These are phyloP conservation scores for Leptosphaerulina australis DNA, from an alignment of 2,329 filamentous ascomycete species.

Conservation along the genomic window DNA sequence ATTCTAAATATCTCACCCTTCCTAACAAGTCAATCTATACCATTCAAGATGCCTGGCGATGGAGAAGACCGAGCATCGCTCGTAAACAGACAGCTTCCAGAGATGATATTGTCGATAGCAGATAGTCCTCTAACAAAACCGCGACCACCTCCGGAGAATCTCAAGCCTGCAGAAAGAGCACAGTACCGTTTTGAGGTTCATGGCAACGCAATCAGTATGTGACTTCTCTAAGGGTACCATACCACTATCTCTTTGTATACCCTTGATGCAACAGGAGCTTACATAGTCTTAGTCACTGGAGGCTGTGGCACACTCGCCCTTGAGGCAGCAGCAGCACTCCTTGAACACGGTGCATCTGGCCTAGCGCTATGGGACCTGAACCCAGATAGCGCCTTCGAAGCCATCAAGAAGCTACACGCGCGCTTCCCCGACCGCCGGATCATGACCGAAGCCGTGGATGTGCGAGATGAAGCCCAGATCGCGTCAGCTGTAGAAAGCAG, in stretches of 20 bases:
- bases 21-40: not conserved
- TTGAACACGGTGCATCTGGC: constrained; percentile 69
- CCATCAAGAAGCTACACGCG: constrained; percentile 55
- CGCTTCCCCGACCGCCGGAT: constrained; percentile 64
- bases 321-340: constrained; percentile 64
- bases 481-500: constrained; percentile 47
- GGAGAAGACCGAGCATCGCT: constrained; percentile 53
- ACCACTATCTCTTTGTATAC: not conserved
- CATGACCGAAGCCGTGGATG: constrained; percentile 61
- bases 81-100: constrained; percentile 52
- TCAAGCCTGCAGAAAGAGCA: constrained; percentile 52
- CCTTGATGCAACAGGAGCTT: constrained; percentile 3
- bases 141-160: constrained; percentile 50
- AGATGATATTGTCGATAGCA: constrained; percentile 58
- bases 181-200: constrained; percentile 58
- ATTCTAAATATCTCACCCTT: not conserved
- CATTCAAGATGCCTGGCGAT: constrained; percentile 41
- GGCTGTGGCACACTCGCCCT: constrained; percentile 69
- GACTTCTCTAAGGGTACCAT: constrained; percentile 22
- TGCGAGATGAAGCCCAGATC: constrained; percentile 61
- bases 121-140: constrained; percentile 53
- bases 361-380: constrained; percentile 67
- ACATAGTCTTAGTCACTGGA: constrained; percentile 60
- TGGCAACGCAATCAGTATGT: constrained; percentile 60
- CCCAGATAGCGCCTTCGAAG: constrained; percentile 49